Evolutionary conservation across 2,329 filamentous ascomycete genomes (phyloP), one percentile per base, ranked within the genome.

Genomic region (Apiospora kogelbergensis): DNA sequence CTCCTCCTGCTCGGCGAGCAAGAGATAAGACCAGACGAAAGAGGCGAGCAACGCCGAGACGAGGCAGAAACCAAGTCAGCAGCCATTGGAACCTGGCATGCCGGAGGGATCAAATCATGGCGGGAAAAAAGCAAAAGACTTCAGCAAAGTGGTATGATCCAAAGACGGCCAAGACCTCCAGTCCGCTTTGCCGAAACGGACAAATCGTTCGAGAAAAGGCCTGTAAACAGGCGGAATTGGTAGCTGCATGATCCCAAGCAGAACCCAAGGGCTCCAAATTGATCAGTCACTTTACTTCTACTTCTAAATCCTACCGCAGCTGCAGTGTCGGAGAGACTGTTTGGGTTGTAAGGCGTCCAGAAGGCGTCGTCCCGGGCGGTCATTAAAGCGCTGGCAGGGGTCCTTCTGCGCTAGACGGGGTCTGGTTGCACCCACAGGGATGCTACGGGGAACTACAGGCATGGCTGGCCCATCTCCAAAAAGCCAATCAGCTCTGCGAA

Each of bases 281-380:
- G 53, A 60, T 37, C 53, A 60, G n/a, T 57, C 48, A 60, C 17
- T 37, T 60, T 60, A n/a, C n/a, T n/a, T n/a, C n/a, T n/a, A n/a
- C n/a, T n/a, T n/a, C n/a, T n/a, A n/a, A n/a, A n/a, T n/a, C n/a
- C n/a, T n/a, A n/a, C n/a, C n/a, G n/a, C n/a, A n/a, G n/a, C n/a
- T n/a, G 26, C 26, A n/a, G 46, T 53, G 46, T 53, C 46, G 22
- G 45, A 48, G n/a, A 22, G n/a, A 22, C 24, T 30, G 53, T 37
- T 37, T 13, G 7, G 26, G 20, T 57, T 26, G 15, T 57, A n/a
- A 33, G 48, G 15, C 26, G 48, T n/a, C n/a, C n/a, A n/a, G n/a
- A n/a, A n/a, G n/a, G n/a, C n/a, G n/a, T n/a, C n/a, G n/a, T n/a
- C n/a, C n/a, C 33, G 40, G 40, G 13, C 13, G 40, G 53, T 37